Evolutionary conservation across 208 protist genomes (phyloP).

Genomic region (Acanthamoeba royreba): DNA sequence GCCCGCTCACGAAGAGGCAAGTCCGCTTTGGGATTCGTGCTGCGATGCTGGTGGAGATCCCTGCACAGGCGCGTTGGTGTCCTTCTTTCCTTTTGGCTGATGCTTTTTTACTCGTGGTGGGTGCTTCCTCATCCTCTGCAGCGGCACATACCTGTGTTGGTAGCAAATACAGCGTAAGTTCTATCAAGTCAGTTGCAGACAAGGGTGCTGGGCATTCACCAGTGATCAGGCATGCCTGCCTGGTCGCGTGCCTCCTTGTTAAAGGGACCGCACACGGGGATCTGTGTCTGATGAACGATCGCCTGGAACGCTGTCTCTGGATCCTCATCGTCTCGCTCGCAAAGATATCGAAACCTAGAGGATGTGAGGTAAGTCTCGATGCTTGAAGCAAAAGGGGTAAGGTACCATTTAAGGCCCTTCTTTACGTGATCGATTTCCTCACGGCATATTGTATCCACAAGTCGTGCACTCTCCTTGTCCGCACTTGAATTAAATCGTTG

Average conservation of each 20-base stretch:
- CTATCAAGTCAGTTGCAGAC: neutral
- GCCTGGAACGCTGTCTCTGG: neutral
- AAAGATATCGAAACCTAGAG: slow-evolving; percentile 30
- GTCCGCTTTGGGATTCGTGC: too few species aligned
- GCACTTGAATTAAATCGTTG: slow-evolving; percentile 12
- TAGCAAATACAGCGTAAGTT: neutral
- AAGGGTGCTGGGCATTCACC: neutral
- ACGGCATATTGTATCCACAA: slow-evolving; percentile 24
- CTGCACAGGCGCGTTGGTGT: too few species aligned
- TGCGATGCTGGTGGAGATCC: too few species aligned
- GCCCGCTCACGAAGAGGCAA: too few species aligned
- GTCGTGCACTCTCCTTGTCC: neutral
- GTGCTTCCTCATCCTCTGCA: neutral
- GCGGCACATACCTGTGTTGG: neutral
- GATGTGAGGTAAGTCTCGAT: neutral
- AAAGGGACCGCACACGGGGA: slow-evolving; percentile 7
- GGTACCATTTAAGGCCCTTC: slow-evolving; percentile 47
- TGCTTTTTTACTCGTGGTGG: neutral
- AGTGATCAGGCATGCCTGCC: neutral
- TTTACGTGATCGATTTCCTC: slow-evolving; percentile 40
- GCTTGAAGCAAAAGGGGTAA: too few species aligned
- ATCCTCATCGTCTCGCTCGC: slow-evolving; percentile 4
- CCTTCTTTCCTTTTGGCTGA: too few species aligned
- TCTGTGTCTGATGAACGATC: neutral
- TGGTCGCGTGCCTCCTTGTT: slow-evolving; percentile 6